These are phyloP conservation scores for Suhomyces bolitotheri DNA, from an alignment of 1,139 yeast genomes.

Conservation along the genomic window DNA sequence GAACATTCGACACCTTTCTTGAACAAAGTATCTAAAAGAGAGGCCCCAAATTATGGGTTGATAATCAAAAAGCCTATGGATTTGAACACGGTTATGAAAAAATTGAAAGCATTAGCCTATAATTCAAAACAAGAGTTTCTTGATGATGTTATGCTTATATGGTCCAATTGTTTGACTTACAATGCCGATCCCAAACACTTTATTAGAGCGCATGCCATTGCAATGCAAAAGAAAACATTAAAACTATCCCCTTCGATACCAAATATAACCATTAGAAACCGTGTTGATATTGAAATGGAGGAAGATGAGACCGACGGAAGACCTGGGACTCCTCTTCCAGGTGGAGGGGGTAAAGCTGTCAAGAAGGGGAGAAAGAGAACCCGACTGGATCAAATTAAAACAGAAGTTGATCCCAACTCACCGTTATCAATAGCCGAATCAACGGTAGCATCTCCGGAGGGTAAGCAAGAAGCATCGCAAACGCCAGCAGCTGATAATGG, in stretches of 20 bases:
- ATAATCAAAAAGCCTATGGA: conserved; percentile 96
- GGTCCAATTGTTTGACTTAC: conserved; percentile 91
- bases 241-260: conserved; percentile 83
- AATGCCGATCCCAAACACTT: conserved; percentile 96
- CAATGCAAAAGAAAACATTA: conserved; percentile 89
- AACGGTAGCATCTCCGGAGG: conserved; percentile 17
- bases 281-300: conserved; percentile 87
- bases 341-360: conserved; percentile 32
- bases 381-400: conserved; percentile 37
- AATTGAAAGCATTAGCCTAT: conserved; percentile 78
- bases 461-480: conserved; percentile 13
- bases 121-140: conserved; percentile 85
- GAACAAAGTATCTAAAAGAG: conserved; percentile 92
- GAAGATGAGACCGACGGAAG: conserved; percentile 41
- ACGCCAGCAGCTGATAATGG: conserved; percentile 29
- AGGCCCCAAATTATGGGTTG: conserved; percentile 93
- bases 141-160: conserved; percentile 88
- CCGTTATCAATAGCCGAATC: conserved; percentile 15
- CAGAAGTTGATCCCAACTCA: conserved; percentile 20
- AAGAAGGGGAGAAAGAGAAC: conserved; percentile 48
- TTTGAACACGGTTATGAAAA: conserved; percentile 88
- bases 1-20: conserved; percentile 96
- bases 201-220: conserved; percentile 85
- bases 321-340: conserved; percentile 31
- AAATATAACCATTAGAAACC: conserved; percentile 74